Percentiles rank a stretch among this genome's conserved stretches.
These are phyloP conservation scores for Pichia sp. DNA, from an alignment of 1,139 yeast species.

Conservation along the genomic window DNA sequence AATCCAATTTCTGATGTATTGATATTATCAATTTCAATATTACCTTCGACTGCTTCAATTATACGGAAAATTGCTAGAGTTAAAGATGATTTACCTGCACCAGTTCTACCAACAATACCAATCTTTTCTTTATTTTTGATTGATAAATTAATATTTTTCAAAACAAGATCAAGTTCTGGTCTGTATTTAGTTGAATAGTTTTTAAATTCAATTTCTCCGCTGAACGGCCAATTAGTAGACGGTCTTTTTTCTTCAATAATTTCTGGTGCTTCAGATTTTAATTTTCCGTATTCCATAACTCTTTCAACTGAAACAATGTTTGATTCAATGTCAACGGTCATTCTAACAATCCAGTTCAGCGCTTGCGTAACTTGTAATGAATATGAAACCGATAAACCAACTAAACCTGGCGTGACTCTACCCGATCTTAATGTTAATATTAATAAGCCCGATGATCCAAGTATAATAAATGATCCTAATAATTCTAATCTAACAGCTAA, in stretches of 20 bases:
- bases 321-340: slow-evolving; percentile 97
- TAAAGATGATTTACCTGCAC: slow-evolving; percentile 93
- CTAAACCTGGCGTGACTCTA: slow-evolving; percentile 74
- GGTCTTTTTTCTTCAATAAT: slow-evolving; percentile 69
- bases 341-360: slow-evolving; percentile 93
- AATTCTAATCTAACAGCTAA: slow-evolving; percentile 88
- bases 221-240: slow-evolving; percentile 64
- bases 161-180: slow-evolving; percentile 73
- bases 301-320: slow-evolving; percentile 96
- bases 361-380: slow-evolving; percentile 90
- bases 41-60: slow-evolving; percentile 73
- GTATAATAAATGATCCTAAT: slow-evolving; percentile 79
- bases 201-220: slow-evolving; percentile 65
- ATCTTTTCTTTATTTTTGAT: slow-evolving; percentile 77
- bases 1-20: slow-evolving; percentile 71
- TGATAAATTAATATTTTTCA: slow-evolving; percentile 61
- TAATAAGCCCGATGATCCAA: slow-evolving; percentile 78
- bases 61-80: slow-evolving; percentile 86
- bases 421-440: slow-evolving; percentile 65
- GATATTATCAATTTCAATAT: slow-evolving; percentile 66
- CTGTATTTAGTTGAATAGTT: slow-evolving; percentile 82
- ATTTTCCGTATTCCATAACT: slow-evolving; percentile 73
- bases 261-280: slow-evolving; percentile 78
- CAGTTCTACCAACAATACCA: slow-evolving; percentile 95
- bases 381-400: slow-evolving; percentile 89